Evolutionary conservation across 2,329 filamentous ascomycete species (phyloP).

Genomic region (Grosmannia clavigera): DNA sequence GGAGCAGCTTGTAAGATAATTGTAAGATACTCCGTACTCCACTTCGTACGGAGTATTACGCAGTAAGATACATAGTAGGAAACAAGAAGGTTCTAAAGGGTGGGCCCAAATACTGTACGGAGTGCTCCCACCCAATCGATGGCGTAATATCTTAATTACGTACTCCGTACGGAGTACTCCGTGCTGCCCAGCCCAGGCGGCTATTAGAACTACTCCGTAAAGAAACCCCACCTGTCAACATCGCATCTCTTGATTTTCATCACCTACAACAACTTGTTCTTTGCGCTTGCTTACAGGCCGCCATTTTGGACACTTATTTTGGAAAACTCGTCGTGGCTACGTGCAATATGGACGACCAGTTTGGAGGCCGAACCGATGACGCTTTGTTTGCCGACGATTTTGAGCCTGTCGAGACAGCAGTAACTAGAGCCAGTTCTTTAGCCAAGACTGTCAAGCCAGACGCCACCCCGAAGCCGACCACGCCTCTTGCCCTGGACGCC

Average conservation of each 20-base stretch:
- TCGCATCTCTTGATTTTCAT: not conserved
- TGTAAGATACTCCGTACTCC: too few relatives aligned
- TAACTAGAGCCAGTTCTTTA: not conserved
- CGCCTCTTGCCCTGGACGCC: not conserved
- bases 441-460: not conserved
- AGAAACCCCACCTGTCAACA: not conserved
- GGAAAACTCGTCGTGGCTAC: not conserved
- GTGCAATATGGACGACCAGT: conserved; percentile 45
- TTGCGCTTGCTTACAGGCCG: not conserved
- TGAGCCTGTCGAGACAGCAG: conserved; percentile 32
- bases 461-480: not conserved
- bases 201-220: not conserved
- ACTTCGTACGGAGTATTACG: not conserved
- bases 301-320: not conserved
- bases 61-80: too few relatives aligned
- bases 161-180: not conserved
- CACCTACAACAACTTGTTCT: not conserved
- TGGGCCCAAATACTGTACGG: not conserved
- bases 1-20: conserved; percentile 21
- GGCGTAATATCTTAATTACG: not conserved
- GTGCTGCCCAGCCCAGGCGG: not conserved
- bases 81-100: not conserved
- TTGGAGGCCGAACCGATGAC: conserved; percentile 47
- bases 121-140: not conserved
- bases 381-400: conserved; percentile 52